Conservation (phyloP, 164 flowering plant genomes). For the Sedum album region DNA sequence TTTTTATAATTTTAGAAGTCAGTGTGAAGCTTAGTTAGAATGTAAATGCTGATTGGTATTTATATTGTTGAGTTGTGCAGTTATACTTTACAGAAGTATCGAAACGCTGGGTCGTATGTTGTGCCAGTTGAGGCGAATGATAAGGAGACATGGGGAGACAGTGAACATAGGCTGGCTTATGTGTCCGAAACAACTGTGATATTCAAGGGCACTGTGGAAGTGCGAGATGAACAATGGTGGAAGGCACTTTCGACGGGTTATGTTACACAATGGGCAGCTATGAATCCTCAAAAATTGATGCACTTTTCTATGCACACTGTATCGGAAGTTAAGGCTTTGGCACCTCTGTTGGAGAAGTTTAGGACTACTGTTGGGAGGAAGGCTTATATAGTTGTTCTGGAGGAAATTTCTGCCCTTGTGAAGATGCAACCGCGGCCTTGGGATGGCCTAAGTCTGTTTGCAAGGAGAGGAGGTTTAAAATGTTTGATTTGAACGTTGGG, state of each 20-base stretch:
- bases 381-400: slow-evolving; percentile 89
- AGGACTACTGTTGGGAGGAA: slow-evolving; percentile 78
- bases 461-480: slow-evolving; percentile 81
- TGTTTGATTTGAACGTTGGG: slow-evolving; percentile 73
- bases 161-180: slow-evolving; percentile 94
- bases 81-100: slow-evolving; percentile 93
- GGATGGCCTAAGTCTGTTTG: slow-evolving; percentile 85
- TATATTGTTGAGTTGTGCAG: slow-evolving; percentile 34
- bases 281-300: slow-evolving; percentile 89
- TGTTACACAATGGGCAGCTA: slow-evolving; percentile 94
- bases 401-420: slow-evolving; percentile 77
- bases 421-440: slow-evolving; percentile 69
- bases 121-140: slow-evolving; percentile 84
- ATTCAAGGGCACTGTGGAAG: slow-evolving; percentile 83
- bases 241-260: slow-evolving; percentile 79
- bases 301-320: slow-evolving; percentile 83
- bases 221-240: slow-evolving; percentile 99
- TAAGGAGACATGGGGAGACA: slow-evolving; percentile 97
- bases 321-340: slow-evolving; percentile 60
- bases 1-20: not conserved
- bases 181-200: slow-evolving; percentile 96
- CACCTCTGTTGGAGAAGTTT: slow-evolving; percentile 79
- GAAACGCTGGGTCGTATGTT: slow-evolving; percentile 83
- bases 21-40: not conserved
- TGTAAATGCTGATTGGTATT: not conserved